Percentiles rank a stretch among this genome's conserved stretches.
Conservation (phyloP, 225 moss, liverwort and hornwort genomes). For the Pseudoscleropodium purum region DNA sequence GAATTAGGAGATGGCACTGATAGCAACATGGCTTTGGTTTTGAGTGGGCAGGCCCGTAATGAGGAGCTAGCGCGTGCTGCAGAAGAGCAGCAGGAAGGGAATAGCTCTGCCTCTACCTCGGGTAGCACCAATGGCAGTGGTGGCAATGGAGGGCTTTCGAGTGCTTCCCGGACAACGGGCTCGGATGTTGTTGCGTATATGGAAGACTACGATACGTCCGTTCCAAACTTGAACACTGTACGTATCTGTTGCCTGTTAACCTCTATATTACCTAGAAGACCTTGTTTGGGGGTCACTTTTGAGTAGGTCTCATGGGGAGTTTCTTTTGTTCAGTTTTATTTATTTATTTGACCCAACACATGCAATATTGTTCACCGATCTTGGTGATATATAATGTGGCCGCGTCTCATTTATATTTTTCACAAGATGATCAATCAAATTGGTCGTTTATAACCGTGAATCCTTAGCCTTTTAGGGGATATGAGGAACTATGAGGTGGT, state of each 20-base stretch:
- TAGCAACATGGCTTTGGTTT: not conserved
- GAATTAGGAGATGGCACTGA: not conserved
- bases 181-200: conserved; percentile 63
- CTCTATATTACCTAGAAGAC: too few relatives aligned
- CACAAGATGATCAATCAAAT: not conserved
- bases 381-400: not conserved
- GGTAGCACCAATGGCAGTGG: conserved; percentile 35
- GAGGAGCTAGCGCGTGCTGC: conserved; percentile 90
- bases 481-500: not conserved
- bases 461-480: not conserved
- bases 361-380: not conserved
- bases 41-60: conserved; percentile 48
- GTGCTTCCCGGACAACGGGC: conserved; percentile 7
- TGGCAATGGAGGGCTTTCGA: conserved; percentile 30
- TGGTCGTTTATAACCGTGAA: not conserved
- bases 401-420: not conserved
- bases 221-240: conserved; percentile 86
- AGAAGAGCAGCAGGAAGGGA: conserved; percentile 82
- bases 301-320: not conserved
- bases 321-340: not conserved
- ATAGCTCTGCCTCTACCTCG: conserved; percentile 41
- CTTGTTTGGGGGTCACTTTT: not conserved
- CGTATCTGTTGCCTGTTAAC: not conserved
- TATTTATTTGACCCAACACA: too few relatives aligned
- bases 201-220: conserved; percentile 91